Percentiles rank a stretch among this genome's conserved stretches.
Evolutionary conservation across 179 eudicot genomes (phyloP).

Genomic region (Spinacia oleracea): DNA sequence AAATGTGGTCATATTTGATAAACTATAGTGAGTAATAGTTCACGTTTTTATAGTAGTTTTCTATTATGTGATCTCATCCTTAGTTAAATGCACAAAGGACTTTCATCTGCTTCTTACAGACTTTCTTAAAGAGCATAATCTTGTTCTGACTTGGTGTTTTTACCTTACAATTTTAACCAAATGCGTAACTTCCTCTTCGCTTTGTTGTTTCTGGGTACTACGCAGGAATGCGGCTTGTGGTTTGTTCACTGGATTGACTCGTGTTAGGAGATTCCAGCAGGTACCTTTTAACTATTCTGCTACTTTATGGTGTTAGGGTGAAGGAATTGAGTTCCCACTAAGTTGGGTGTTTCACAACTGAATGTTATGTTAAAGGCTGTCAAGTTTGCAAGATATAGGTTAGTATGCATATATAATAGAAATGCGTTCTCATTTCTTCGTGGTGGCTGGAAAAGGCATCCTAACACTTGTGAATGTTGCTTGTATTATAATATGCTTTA

Average conservation of each 20-base stretch:
- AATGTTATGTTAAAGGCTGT: neutral
- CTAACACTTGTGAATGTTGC: too few relatives aligned
- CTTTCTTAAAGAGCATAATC: neutral
- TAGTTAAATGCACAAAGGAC: neutral
- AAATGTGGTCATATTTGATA: neutral
- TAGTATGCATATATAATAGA: too few relatives aligned
- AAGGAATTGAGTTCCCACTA: neutral
- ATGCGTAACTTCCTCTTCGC: conserved; percentile 26
- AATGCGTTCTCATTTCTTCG: too few relatives aligned
- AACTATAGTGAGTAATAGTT: neutral
- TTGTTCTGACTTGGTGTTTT: neutral
- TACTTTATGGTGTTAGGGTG: neutral
- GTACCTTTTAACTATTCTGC: conserved; percentile 36
- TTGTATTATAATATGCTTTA: too few relatives aligned
- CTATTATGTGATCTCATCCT: neutral
- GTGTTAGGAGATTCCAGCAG: conserved; percentile 15
- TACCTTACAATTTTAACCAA: conserved; percentile 17
- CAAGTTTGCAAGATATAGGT: too few relatives aligned
- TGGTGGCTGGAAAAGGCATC: too few relatives aligned
- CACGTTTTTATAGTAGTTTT: neutral
- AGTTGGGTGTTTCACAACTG: neutral
- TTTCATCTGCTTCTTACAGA: neutral
- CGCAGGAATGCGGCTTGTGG: too few relatives aligned
- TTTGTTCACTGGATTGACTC: too few relatives aligned
- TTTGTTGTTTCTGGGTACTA: too few relatives aligned